Conservation (phyloP, 345 rosid species). For the Microcos paniculata region DNA sequence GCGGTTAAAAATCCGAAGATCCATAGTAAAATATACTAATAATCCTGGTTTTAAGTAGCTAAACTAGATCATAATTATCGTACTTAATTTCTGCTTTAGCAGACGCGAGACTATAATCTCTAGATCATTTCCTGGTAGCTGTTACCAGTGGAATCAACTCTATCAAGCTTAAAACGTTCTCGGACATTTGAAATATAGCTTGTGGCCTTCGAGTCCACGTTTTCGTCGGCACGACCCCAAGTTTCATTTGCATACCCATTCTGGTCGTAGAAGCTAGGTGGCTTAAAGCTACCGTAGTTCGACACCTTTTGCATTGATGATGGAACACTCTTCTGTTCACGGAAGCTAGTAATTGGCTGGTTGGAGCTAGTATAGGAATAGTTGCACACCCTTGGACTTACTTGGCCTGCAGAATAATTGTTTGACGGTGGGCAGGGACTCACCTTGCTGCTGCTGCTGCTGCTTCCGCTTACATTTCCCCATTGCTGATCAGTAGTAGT, state of each 20-base stretch:
- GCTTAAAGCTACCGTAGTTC: background rate
- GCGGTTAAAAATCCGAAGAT: background rate
- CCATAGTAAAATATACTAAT: background rate
- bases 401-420: background rate
- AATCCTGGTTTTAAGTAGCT: background rate
- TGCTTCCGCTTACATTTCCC: background rate
- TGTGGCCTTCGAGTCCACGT: constrained; percentile 44
- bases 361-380: constrained; percentile 8
- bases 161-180: constrained; percentile 39
- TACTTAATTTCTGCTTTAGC: background rate
- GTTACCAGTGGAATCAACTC: constrained; percentile 9
- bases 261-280: constrained; percentile 3
- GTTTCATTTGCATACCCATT: background rate
- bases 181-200: constrained; percentile 38
- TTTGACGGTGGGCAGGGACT: constrained; percentile 14
- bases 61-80: background rate
- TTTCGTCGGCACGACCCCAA: constrained; percentile 30
- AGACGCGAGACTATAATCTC: background rate
- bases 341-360: background rate
- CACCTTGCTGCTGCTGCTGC: constrained; percentile 18
- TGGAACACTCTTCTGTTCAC: background rate
- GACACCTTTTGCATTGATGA: constrained; percentile 3
- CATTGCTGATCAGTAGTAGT: constrained; percentile 3
- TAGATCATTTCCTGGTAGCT: background rate
- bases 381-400: background rate